phyloP scores from a whole-genome alignment of 2,329 filamentous ascomycete species.

The Ophiostoma angusticollis region DNA sequence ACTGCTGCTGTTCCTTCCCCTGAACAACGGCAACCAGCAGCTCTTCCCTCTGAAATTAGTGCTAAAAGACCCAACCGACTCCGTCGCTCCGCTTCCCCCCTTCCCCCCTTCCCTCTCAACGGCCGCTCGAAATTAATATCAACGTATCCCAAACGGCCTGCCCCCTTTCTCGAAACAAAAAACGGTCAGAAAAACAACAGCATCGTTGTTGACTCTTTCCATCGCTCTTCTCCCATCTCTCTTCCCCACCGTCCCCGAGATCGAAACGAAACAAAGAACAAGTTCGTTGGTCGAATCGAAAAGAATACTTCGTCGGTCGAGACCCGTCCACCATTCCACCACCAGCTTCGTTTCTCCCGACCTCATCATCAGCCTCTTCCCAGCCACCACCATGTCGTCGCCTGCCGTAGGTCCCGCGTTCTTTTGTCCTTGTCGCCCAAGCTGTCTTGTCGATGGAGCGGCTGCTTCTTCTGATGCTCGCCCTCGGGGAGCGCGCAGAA shows the following conservation, averaged over 20 bases:
- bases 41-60: too few relatives aligned
- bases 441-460: too few relatives aligned
- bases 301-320: too few relatives aligned
- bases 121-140: conserved; percentile 15
- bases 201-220: conserved; percentile 2
- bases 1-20: too few relatives aligned
- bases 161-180: conserved; percentile 9
- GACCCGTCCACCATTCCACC: too few relatives aligned
- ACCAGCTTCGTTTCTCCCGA: not conserved
- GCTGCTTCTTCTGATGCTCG: too few relatives aligned
- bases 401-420: conserved; percentile 21
- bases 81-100: conserved; percentile 1
- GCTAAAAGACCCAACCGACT: too few relatives aligned
- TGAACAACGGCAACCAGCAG: too few relatives aligned
- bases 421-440: too few relatives aligned
- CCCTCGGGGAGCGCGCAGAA: too few relatives aligned
- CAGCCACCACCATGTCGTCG: conserved; percentile 18
- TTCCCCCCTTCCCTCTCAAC: conserved; percentile 3
- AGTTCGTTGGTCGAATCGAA: conserved; percentile 5
- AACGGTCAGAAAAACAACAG: conserved; percentile 9
- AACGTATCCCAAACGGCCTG: conserved; percentile 12
- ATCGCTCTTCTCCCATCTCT: not conserved
- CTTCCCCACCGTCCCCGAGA: conserved; percentile 3
- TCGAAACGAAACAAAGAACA: conserved; percentile 15
- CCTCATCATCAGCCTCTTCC: conserved; percentile 3